Conservation (phyloP, 1,139 yeast species). For the Schizosaccharomyces versatilis region DNA sequence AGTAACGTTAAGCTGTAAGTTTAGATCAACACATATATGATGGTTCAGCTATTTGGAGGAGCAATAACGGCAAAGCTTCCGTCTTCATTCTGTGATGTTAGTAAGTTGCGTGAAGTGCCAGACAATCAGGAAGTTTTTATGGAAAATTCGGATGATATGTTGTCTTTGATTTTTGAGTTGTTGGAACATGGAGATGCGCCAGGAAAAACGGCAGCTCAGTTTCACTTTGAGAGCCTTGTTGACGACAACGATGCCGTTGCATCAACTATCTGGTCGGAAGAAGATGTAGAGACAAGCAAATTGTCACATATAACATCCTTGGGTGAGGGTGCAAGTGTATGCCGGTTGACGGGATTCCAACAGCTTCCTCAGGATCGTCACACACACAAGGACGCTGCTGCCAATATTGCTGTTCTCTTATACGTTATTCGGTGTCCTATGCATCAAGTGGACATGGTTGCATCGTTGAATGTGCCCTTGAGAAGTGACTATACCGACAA, state of each 20-base stretch:
- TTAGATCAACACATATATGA: background rate
- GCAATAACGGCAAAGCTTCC: constrained; percentile 13
- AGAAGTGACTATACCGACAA: no score
- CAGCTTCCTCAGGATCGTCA: background rate
- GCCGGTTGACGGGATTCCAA: background rate
- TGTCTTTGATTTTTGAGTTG: background rate
- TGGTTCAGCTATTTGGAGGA: constrained; percentile 12
- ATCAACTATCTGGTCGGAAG: background rate
- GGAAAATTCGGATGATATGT: background rate
- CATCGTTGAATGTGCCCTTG: no score
- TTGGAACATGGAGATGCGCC: background rate
- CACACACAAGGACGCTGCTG: background rate
- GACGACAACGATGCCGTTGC: constrained; percentile 2
- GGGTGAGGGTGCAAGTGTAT: background rate
- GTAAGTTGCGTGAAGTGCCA: constrained; percentile 14
- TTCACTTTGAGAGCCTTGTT: constrained; percentile 1
- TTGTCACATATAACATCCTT: no score
- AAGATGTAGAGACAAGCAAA: background rate
- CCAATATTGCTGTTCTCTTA: background rate
- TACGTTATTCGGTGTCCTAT: background rate
- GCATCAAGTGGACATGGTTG: background rate
- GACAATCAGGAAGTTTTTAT: constrained; percentile 15
- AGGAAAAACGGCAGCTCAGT: background rate
- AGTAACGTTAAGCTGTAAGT: no score
- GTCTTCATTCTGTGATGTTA: constrained; percentile 13